Conservation (phyloP, 1,284 basidiomycete genomes). For the Microbotryum intermedium region DNA sequence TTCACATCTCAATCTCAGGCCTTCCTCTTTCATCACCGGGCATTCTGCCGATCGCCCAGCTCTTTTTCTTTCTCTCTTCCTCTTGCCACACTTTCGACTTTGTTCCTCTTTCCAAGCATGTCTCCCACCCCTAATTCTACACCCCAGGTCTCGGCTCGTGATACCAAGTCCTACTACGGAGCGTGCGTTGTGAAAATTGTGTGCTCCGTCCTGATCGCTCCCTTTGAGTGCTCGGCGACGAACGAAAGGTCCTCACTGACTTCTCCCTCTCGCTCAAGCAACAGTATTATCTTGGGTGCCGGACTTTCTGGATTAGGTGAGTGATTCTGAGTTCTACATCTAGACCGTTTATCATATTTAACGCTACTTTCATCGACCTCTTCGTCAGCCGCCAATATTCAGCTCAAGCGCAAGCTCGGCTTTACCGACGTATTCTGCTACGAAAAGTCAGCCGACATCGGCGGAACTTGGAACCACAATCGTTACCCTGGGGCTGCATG, state of each 20-base stretch:
- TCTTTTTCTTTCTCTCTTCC: too few species aligned
- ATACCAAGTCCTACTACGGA: not conserved
- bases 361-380: not conserved
- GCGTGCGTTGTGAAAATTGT: not conserved
- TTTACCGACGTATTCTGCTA: constrained; percentile 25
- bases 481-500: constrained; percentile 26
- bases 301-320: constrained; percentile 5
- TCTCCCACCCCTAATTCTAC: too few species aligned
- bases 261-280: not conserved
- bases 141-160: not conserved
- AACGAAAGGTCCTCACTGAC: too few species aligned
- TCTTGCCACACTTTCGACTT: too few species aligned
- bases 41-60: too few species aligned
- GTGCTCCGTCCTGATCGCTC: not conserved
- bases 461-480: constrained; percentile 24
- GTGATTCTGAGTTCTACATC: not conserved
- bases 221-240: too few species aligned
- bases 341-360: not conserved
- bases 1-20: too few species aligned
- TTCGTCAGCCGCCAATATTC: constrained; percentile 15
- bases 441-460: constrained; percentile 22
- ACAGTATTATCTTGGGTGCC: constrained; percentile 2
- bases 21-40: too few species aligned
- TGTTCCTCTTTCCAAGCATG: too few species aligned
- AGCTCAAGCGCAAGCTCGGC: constrained; percentile 21